Base-by-base conservation (phyloP, 352 stramenopile genomes). In the Pythium brachiatum region DNA sequence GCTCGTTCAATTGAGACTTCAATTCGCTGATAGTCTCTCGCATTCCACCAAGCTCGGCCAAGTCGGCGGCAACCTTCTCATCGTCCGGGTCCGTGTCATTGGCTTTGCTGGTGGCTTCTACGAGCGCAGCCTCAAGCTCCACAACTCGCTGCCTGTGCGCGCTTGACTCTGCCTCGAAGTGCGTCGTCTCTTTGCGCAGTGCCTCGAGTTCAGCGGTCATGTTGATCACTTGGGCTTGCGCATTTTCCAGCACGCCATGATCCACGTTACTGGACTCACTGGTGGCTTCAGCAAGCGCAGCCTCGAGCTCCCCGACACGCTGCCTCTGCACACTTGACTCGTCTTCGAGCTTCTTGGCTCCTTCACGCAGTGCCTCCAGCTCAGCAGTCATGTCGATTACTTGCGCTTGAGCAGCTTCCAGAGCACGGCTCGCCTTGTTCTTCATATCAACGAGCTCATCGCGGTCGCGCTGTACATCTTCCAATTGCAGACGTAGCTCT, bases 401-500 rank as follows among this genome's bases (percentile, higher is more conserved):
- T 3, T 21, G 41, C 2, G 39, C 20, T 18, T 54, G 20, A n/a
- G 57, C 48, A 21, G 54, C 34, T 26, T 56, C 53, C 41, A 20
- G 23, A 39, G 52, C 53, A 16, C n/a, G 15, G 2, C 11, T 11
- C 2, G 65, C 56, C 3, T 68, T 50, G 7, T 58, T 39, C 8
- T 46, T 20, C 15, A 66, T 64, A 15, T 44, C n/a, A 39, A 57
- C 15, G 62, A 54, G 25, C 31, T 39, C 27, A 60, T 71, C 64
- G 61, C 50, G 52, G 8, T 52, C 44, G 7, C 15, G n/a, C 23
- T 32, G 43, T 7, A 52, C 25, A 7, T 31, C 52, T 36, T 61
- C 23, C 3, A 72, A 48, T 23, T 62, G 59, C 60, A 65, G 54
- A 2, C 44, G 60, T 15, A 68, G 60, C 26, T 65, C 60, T 1